Percentiles rank a stretch among this genome's conserved stretches.
Conservation (phyloP, 768 basidiomycete genomes). For the Boletus tomentosulus region DNA sequence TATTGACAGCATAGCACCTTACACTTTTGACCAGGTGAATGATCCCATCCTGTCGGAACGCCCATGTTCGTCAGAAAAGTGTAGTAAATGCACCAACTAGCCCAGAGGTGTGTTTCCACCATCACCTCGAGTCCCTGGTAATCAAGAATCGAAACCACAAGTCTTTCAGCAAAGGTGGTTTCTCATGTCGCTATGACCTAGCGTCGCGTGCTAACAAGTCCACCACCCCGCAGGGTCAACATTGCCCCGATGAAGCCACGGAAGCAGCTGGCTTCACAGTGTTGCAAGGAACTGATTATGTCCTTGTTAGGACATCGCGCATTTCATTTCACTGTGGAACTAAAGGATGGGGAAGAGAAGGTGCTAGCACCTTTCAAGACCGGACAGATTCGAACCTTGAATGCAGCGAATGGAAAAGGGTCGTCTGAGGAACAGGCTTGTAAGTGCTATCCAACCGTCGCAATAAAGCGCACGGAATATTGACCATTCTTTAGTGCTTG, state of each 20-base stretch:
- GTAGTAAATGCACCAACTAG: not conserved
- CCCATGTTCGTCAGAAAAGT: not conserved
- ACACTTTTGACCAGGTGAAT: not conserved
- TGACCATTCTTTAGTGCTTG: not conserved
- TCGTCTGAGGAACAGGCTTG: not conserved
- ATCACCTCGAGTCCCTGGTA: not conserved
- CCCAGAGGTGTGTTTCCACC: not conserved
- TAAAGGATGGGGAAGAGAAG: not conserved
- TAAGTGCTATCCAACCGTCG: not conserved
- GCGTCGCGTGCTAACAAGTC: not conserved
- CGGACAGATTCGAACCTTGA: not conserved
- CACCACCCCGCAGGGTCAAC: not conserved
- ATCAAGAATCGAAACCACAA: not conserved
- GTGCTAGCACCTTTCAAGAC: not conserved
- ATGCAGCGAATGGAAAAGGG: not conserved
- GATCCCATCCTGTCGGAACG: not conserved
- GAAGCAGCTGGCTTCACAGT: not conserved
- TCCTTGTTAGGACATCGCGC: not conserved
- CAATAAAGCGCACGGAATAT: not conserved
- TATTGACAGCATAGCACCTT: not conserved
- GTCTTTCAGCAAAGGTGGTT: not conserved
- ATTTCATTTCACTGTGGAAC: not conserved
- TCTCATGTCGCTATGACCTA: not conserved
- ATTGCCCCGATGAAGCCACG: no score
- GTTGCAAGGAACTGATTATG: not conserved